Evolutionary conservation across 495 filamentous ascomycete species (phyloP), one percentile per base, ranked within the genome.

Genomic region (Trichodelitschia bisporula): DNA sequence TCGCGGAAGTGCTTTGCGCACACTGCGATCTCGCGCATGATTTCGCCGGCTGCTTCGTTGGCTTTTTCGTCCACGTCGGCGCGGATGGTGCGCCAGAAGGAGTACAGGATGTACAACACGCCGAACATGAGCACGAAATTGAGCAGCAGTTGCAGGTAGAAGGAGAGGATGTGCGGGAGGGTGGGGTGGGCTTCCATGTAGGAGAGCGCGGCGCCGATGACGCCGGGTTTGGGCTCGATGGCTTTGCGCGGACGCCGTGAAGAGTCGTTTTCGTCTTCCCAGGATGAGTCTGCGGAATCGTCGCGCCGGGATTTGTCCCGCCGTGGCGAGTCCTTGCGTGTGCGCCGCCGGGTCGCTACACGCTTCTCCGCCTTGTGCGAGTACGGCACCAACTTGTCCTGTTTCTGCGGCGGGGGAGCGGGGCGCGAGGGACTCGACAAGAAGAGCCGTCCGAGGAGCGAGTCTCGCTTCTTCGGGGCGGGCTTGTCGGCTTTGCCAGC

Each of bases 161-260:
- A 74, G 17, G 79, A 80, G 14, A 93, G 55, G 30, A 90, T 75
- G 32, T 70, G 63, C 3, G 86, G 86, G n/a, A 91, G 64, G 39
- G 71, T 65, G 0, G 82, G 83, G 44, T 92, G 77, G 24, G 63
- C 62, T 38, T 75, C 75, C 36, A 91, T 53, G 30, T 69, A 65
- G 13, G 62, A 55, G 20, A 84, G 64, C 39, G 79, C 57, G 10
- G 59, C 49, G 15, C 54, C 55, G 29, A 77, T 40, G 39, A 35
- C 50, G 41, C 32, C 40, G 9, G 32, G 34, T 36, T 28, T 17
- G 8, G 34, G 28, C 8, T 26, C 33, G 12, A 28, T 13, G 33
- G 4, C 24, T 27, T 36, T 47, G 40, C 38, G 31, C 30, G 18
- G 11, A 23, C 9, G 9, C 28, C 14, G 31, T 15, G 8, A 16